Evolutionary conservation across 2,329 filamentous ascomycete genomes (phyloP).

Genomic region (Cadophora luteo-olivacea): DNA sequence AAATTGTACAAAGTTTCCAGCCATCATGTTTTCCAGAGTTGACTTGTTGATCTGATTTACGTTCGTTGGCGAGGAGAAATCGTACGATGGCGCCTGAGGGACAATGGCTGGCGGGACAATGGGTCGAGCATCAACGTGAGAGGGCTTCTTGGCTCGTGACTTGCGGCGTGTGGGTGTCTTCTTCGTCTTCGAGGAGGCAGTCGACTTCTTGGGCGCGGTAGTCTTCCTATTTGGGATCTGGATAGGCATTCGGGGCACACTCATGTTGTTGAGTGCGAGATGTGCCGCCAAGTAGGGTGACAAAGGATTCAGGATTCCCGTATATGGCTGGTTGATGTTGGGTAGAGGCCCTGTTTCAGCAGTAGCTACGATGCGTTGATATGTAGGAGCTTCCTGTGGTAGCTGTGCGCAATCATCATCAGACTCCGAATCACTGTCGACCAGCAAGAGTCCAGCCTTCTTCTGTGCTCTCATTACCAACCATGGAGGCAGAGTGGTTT

Average conservation of each 20-base stretch:
- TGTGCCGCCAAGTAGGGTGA: not conserved
- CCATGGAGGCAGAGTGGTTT: not conserved
- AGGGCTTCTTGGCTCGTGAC: conserved; percentile 5
- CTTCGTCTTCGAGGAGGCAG: not conserved
- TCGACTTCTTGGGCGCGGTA: not conserved
- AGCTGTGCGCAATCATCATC: not conserved
- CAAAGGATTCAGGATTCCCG: not conserved
- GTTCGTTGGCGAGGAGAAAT: not conserved
- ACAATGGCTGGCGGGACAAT: not conserved
- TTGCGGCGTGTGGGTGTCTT: conserved; percentile 11
- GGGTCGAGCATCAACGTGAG: not conserved
- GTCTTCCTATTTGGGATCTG: not conserved
- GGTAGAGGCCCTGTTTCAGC: not conserved
- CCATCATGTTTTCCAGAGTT: not conserved
- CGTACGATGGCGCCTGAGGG: not conserved
- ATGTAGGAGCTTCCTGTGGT: not conserved
- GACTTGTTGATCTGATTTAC: not conserved
- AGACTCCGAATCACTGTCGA: not conserved
- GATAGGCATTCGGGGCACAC: not conserved
- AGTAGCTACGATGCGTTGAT: not conserved
- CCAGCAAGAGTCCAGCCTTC: not conserved
- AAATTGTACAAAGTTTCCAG: not conserved
- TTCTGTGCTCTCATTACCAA: not conserved
- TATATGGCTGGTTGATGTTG: conserved; percentile 10
- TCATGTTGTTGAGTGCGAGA: not conserved